A percentile compares a stretch with the other conserved stretches of the same genome.
Evolutionary conservation across 306 rosid genomes (phyloP).

Genomic region (Cicer cuneatum): DNA sequence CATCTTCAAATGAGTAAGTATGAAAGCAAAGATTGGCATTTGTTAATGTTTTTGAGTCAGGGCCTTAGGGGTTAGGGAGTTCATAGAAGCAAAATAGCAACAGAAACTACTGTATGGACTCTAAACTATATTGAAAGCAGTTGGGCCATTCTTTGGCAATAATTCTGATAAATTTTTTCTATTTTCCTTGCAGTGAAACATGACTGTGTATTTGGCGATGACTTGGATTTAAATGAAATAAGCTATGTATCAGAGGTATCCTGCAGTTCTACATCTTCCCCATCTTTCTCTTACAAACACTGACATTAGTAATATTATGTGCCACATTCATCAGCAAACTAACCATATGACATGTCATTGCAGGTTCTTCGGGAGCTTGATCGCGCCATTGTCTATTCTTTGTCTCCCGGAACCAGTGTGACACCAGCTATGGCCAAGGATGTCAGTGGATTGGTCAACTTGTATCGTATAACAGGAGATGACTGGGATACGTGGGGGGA

Average conservation of each 20-base stretch:
- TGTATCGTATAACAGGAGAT: constrained; percentile 93
- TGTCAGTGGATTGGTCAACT: constrained; percentile 73
- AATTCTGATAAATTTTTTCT: constrained; percentile 50
- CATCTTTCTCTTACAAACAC: neutral
- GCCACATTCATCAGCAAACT: constrained; percentile 13
- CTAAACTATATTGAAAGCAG: constrained; percentile 12
- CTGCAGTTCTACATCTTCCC: constrained; percentile 15
- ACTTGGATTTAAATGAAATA: constrained; percentile 86
- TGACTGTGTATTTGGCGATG: constrained; percentile 95
- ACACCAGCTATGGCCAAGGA: constrained; percentile 83
- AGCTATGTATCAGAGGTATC: constrained; percentile 75
- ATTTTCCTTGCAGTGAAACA: constrained; percentile 71
- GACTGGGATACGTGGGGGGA: constrained; percentile 97
- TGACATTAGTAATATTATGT: constrained; percentile 15
- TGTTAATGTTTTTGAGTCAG: neutral
- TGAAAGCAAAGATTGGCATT: neutral
- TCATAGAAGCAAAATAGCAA: neutral
- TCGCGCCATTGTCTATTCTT: constrained; percentile 76
- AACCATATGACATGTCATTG: constrained; percentile 32
- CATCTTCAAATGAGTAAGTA: constrained; percentile 16
- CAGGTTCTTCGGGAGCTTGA: constrained; percentile 78
- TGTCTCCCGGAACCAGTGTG: constrained; percentile 91
- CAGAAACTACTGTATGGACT: constrained; percentile 20
- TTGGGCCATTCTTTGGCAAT: constrained; percentile 13
- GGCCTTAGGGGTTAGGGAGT: neutral